Percentiles rank a stretch among this genome's conserved stretches.
Evolutionary conservation across 768 basidiomycete genomes (phyloP).

Genomic region (Rhodotorula diobovata): DNA sequence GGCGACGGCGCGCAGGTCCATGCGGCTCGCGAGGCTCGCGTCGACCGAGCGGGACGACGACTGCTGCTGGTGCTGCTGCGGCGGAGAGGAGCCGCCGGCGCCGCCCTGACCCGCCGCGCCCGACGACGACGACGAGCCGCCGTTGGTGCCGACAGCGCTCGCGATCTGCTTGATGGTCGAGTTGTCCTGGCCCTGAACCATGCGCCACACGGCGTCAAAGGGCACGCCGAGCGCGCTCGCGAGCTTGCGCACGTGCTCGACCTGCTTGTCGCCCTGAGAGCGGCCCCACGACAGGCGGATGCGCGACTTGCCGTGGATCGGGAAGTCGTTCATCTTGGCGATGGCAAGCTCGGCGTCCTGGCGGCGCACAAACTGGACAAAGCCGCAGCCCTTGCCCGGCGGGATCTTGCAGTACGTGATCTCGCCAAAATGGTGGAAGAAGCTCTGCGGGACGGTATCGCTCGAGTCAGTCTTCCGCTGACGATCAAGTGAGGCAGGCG

Average conservation of each 20-base stretch:
- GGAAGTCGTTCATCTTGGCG: slow-evolving; percentile 95
- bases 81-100: background rate
- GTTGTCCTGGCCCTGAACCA: slow-evolving; percentile 44
- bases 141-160: slow-evolving; percentile 31
- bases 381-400: slow-evolving; percentile 89
- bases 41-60: background rate
- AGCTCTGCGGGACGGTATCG: slow-evolving; percentile 45
- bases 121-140: background rate
- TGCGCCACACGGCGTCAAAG: slow-evolving; percentile 42
- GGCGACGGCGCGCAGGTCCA: slow-evolving; percentile 39
- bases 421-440: slow-evolving; percentile 45
- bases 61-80: background rate
- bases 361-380: slow-evolving; percentile 90
- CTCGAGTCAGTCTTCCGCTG: background rate
- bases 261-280: slow-evolving; percentile 57
- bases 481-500: background rate
- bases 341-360: slow-evolving; percentile 83
- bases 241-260: slow-evolving; percentile 43
- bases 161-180: slow-evolving; percentile 44
- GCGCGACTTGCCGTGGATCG: slow-evolving; percentile 75
- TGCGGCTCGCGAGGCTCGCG: background rate
- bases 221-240: slow-evolving; percentile 41
- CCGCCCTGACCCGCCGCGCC: no score
- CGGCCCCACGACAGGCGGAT: slow-evolving; percentile 90
- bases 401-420: slow-evolving; percentile 74